Evolutionary conservation across 306 rosid genomes (phyloP).

Genomic region (Arachis stenosperma): DNA sequence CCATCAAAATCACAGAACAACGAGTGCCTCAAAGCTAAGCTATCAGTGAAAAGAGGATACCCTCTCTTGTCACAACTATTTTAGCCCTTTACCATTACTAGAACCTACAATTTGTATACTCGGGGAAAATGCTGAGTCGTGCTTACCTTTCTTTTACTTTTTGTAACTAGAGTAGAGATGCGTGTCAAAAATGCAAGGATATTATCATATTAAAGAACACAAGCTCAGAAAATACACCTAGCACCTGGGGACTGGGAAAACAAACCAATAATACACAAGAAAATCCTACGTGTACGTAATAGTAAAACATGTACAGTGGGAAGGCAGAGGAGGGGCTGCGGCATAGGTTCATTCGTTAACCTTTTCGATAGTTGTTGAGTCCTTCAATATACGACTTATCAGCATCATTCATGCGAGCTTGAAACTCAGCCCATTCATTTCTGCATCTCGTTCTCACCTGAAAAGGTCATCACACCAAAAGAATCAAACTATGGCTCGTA

Average conservation of each 20-base stretch:
- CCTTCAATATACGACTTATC: constrained; percentile 59
- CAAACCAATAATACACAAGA: constrained; percentile 38
- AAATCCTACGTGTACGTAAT: constrained; percentile 37
- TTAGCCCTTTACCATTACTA: too few species aligned
- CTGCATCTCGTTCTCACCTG: constrained; percentile 90
- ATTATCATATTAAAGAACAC: neutral
- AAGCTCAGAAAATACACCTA: constrained; percentile 21
- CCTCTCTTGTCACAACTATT: too few species aligned
- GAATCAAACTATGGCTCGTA: neutral
- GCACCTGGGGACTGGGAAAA: constrained; percentile 4
- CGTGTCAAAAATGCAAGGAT: neutral
- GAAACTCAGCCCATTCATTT: constrained; percentile 94
- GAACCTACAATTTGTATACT: too few species aligned
- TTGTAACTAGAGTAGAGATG: neutral
- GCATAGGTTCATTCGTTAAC: constrained; percentile 35
- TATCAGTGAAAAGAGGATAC: too few species aligned
- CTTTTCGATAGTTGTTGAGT: constrained; percentile 43
- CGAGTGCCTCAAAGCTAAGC: too few species aligned
- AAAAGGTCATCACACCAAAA: constrained; percentile 37
- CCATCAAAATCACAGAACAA: too few species aligned
- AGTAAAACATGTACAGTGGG: constrained; percentile 49
- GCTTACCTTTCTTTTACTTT: neutral
- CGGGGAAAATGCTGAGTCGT: neutral
- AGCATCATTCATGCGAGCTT: constrained; percentile 69
- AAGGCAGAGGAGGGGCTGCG: neutral